Base-by-base conservation (phyloP, 2,329 filamentous ascomycete species). In the Fusarium tupiense region DNA sequence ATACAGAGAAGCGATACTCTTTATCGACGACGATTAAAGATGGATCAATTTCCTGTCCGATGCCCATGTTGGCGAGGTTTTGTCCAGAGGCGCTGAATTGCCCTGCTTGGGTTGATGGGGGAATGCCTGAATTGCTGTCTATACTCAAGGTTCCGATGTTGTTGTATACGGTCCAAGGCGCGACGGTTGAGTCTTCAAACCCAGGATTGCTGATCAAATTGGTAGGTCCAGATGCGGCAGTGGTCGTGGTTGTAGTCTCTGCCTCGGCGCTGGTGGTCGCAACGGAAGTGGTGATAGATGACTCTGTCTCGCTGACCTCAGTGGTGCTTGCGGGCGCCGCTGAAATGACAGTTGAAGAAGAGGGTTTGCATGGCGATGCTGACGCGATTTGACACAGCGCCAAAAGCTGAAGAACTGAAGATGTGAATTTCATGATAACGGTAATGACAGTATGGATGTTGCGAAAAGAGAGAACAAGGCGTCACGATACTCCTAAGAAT, bases 311-410 rank as follows among this genome's bases (percentile, higher is more conserved):
- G 8, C 13, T 37, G 12, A 43, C 24, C 24, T n/a, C 59, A n/a
- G 22, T 24, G 22, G 64, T 43, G 12, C 10, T 49, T 31, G 50
- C 14, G 4, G 50, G 17, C 1, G 47, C 5, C 3, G 24, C 9
- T 3, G 64, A 64, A 35, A 37, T 31, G 10, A 10, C 17, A 8
- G 38, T 22, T 5, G 41, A 66, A 20, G 59, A 57, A 26, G 35
- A 50, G 3, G 61, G 64, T 5, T 64, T 65, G 38, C 64, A 67
- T 53, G n/a, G 29, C 9, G 61, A 65, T 29, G 61, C 61, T 7
- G 22, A 35, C 2, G 61, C n/a, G 19, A 64, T 35, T 37, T 52
- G 64, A 12, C 60, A 67, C 9, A 67, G 24, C 24, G 64, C 33
- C 44, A 59, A n/a, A n/a, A 67, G 38, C 31, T 29, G 46, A 4